Evolutionary conservation across 257 asterid species (phyloP), one percentile per base, ranked within the genome.

Genomic region (Solanum peruvianum): DNA sequence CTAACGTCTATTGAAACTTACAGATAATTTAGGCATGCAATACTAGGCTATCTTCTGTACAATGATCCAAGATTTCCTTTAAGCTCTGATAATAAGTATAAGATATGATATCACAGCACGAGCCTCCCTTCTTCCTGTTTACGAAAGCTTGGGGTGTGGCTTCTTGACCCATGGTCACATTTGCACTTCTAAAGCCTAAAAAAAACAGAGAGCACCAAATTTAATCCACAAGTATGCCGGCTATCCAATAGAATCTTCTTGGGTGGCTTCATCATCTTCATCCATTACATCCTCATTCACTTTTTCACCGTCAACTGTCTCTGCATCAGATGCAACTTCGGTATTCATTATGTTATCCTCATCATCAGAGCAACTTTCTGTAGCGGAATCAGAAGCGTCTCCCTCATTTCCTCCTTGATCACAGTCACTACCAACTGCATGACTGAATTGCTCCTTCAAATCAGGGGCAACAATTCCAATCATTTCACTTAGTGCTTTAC

Each of bases 401-500:
- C 89, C 87, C 80, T 90, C 94, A 18, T 93, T 87, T 35, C 90
- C 93, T 77, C 88, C 93, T 82, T 18, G 89, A 82, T 90, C 90
- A 41, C 21, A 23, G 62, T 88, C 90, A 66, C 92, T 91, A 27
- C 87, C 93, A 13, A 88, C 93, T 72, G 94, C 94, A 18, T 92
- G 84, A 78, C 94, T 90, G 56, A 93, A 95, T 88, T 94, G 95
- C 92, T 93, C 95, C 89, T 88, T 94, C 86, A 91, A 60, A 91
- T 96, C 93, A 11, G 98, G 98, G 31, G 95, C 94, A 85, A 94
- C 92, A 64, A 91, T 93, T 44, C 98, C 95, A 72, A 92, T 95
- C 98, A 95, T 93, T 88, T 93, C 94, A 67, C 98, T 91, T 6
- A 93, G 93, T 23, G 92, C 93, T 85, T 91, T 90, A 31, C 91